These are phyloP conservation scores for Austropuccinia psidii DNA, from an alignment of 1,284 basidiomycete genomes.

Conservation along the genomic window DNA sequence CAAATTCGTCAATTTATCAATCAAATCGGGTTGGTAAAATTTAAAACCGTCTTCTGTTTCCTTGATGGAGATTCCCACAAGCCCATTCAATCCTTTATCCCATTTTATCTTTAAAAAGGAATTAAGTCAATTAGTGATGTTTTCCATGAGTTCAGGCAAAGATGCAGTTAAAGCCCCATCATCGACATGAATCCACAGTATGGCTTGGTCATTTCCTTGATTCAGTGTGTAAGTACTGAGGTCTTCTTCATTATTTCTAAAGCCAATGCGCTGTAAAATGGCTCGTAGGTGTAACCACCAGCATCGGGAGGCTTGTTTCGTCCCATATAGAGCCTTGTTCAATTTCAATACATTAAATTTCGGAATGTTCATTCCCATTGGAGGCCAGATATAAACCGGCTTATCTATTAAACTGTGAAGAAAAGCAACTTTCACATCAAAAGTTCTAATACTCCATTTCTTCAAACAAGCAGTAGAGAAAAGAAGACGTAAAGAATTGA, in stretches of 20 bases:
- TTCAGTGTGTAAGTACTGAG: not conserved
- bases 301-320: not conserved
- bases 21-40: too few species aligned
- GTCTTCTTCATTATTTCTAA: not conserved
- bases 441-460: not conserved
- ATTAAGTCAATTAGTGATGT: too few species aligned
- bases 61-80: too few species aligned
- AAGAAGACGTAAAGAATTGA: too few species aligned
- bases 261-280: not conserved
- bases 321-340: not conserved
- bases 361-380: not conserved
- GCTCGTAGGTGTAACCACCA: not conserved
- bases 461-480: too few species aligned
- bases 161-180: too few species aligned
- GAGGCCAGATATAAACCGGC: not conserved
- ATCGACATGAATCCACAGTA: too few species aligned
- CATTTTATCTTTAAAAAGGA: too few species aligned
- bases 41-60: too few species aligned
- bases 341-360: not conserved
- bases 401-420: not conserved
- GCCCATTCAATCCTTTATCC: too few species aligned
- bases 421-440: not conserved
- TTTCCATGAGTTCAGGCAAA: too few species aligned
- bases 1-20: too few species aligned
- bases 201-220: not conserved